phyloP scores from a whole-genome alignment of 2,329 filamentous ascomycete genomes.

The Colletotrichum filicis region DNA sequence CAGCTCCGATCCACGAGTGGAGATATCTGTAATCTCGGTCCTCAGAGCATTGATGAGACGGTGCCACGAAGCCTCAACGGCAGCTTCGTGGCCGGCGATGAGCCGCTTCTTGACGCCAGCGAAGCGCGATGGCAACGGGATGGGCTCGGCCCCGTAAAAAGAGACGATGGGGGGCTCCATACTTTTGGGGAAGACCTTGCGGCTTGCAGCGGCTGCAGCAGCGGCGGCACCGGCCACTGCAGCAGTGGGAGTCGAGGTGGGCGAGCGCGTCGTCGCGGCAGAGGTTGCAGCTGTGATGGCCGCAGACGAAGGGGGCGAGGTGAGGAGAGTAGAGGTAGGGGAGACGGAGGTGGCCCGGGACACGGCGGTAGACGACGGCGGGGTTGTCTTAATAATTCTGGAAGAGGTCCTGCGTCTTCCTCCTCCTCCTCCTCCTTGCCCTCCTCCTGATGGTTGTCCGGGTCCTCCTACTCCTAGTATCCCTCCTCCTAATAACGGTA shows the following conservation, averaged over 20 bases:
- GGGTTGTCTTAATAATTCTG: constrained; percentile 35
- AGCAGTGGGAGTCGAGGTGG: constrained; percentile 8
- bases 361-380: constrained; percentile 25
- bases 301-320: constrained; percentile 12
- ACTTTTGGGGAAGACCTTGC: constrained; percentile 33
- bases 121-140: constrained; percentile 52
- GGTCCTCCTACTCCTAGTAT: background rate
- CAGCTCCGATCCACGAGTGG: constrained; percentile 44
- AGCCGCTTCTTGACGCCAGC: constrained; percentile 52
- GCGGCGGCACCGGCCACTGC: background rate
- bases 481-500: background rate
- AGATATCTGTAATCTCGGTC: constrained; percentile 51
- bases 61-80: constrained; percentile 51
- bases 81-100: constrained; percentile 49
- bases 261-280: constrained; percentile 26
- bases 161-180: constrained; percentile 57
- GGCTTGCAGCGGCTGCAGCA: constrained; percentile 25
- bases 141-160: constrained; percentile 64
- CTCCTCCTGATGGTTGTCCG: background rate
- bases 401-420: constrained; percentile 27
- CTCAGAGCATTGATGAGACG: constrained; percentile 50
- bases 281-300: constrained; percentile 7
- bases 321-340: constrained; percentile 11
- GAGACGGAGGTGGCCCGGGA: constrained; percentile 32
- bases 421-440: background rate